Evolutionary conservation across 768 basidiomycete genomes (phyloP).

Genomic region (Lactarius trivialis): DNA sequence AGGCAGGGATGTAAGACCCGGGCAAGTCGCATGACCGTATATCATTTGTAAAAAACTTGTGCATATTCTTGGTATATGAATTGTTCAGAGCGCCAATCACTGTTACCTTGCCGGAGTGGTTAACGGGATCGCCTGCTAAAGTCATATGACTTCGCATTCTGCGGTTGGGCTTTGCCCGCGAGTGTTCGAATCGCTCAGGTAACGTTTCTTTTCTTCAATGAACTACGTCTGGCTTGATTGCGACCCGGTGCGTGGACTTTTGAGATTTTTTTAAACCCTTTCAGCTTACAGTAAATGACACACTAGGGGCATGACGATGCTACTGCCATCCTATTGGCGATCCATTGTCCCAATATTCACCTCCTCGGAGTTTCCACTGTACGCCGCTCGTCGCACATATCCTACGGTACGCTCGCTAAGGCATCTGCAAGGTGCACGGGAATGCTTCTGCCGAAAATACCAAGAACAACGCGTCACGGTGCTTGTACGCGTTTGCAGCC

Average conservation of each 20-base stretch:
- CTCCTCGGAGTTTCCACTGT: constrained; percentile 85
- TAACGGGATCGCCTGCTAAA: constrained; percentile 52
- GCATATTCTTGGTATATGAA: neutral
- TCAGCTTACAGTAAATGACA: neutral
- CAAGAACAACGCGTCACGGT: constrained; percentile 66
- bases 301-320: constrained; percentile 85
- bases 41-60: neutral
- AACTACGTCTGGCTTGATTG: constrained; percentile 32
- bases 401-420: neutral
- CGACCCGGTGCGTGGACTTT: constrained; percentile 30
- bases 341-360: constrained; percentile 55
- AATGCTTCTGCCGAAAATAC: constrained; percentile 62
- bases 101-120: constrained; percentile 94
- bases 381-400: constrained; percentile 22
- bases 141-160: constrained; percentile 28
- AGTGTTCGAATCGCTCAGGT: constrained; percentile 59
- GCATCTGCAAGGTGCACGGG: constrained; percentile 59
- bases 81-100: neutral
- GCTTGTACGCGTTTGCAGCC: constrained; percentile 69
- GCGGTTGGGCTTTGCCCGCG: constrained; percentile 58
- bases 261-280: neutral
- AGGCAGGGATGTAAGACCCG: neutral
- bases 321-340: constrained; percentile 70
- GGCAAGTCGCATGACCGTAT: neutral
- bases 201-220: constrained; percentile 34